These are phyloP conservation scores for Zizania palustris DNA, from an alignment of 202 grass and related monocot genomes.

Conservation along the genomic window DNA sequence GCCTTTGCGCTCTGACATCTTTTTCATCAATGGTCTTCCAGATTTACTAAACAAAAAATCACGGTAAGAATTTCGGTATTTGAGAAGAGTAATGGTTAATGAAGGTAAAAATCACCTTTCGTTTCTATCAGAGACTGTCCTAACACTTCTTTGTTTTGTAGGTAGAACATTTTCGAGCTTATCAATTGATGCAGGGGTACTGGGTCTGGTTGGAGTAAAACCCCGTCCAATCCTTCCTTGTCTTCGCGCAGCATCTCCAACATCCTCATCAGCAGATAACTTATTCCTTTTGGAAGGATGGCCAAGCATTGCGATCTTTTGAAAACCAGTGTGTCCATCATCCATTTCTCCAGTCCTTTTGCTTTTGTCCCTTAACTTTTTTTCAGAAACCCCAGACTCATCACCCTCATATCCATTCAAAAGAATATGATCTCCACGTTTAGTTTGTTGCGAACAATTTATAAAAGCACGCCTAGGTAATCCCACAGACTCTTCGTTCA, in stretches of 20 bases:
- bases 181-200: constrained; percentile 58
- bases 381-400: constrained; percentile 72
- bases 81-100: constrained; percentile 16
- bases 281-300: constrained; percentile 85
- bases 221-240: constrained; percentile 64
- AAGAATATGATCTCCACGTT: constrained; percentile 60
- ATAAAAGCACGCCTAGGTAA: constrained; percentile 51
- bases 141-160: constrained; percentile 82
- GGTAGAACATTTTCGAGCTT: constrained; percentile 70
- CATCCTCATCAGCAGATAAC: constrained; percentile 63
- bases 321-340: constrained; percentile 62
- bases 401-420: constrained; percentile 63
- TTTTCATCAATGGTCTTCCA: constrained; percentile 74
- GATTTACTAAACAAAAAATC: constrained; percentile 66
- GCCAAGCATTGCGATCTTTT: constrained; percentile 70
- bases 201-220: constrained; percentile 61
- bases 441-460: constrained; percentile 55
- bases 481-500: constrained; percentile 51
- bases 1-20: constrained; percentile 80
- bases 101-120: constrained; percentile 64
- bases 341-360: constrained; percentile 73
- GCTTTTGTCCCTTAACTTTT: constrained; percentile 72
- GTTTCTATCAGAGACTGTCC: constrained; percentile 72
- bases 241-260: constrained; percentile 60
- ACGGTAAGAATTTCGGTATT: constrained; percentile 38